Evolutionary conservation across 495 filamentous ascomycete species (phyloP).

Genomic region (Niebla homalea): DNA sequence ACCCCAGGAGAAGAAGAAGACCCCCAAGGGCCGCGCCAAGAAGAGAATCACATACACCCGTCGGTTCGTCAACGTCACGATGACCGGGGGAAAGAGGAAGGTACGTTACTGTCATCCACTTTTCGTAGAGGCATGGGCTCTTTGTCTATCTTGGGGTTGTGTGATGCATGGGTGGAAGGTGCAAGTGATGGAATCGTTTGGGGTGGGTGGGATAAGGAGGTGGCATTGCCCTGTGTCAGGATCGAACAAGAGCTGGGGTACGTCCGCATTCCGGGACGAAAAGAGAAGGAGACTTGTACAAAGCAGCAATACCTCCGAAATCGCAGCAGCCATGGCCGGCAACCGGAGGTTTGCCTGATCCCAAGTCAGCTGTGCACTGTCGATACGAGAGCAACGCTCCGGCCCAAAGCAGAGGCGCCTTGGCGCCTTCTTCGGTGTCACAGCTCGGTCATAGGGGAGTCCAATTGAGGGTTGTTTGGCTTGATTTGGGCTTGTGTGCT

Average conservation of each 20-base stretch:
- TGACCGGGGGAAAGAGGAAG: conserved; percentile 99
- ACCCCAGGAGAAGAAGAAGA: conserved; percentile 66
- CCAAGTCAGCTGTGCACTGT: too few relatives aligned
- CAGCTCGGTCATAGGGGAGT: too few relatives aligned
- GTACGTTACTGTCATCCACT: conserved; percentile 31
- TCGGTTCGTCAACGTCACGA: conserved; percentile 97
- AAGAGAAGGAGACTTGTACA: too few relatives aligned
- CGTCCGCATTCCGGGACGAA: too few relatives aligned
- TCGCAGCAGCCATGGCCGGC: too few relatives aligned
- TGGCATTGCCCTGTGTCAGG: neutral
- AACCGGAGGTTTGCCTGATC: too few relatives aligned
- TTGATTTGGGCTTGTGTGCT: neutral
- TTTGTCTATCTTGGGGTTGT: neutral
- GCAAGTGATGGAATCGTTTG: neutral
- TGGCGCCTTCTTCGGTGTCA: too few relatives aligned
- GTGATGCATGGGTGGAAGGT: neutral
- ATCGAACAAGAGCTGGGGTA: too few relatives aligned
- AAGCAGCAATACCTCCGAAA: too few relatives aligned
- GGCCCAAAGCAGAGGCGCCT: too few relatives aligned
- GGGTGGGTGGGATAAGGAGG: neutral
- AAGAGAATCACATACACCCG: conserved; percentile 96
- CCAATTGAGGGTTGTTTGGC: too few relatives aligned
- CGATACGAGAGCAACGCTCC: too few relatives aligned
- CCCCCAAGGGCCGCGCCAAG: conserved; percentile 94
- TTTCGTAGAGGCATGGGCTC: neutral